Percentiles rank a stretch among this genome's conserved stretches.
These are phyloP conservation scores for Vigna radiata DNA, from an alignment of 306 rosid genomes.

Conservation along the genomic window DNA sequence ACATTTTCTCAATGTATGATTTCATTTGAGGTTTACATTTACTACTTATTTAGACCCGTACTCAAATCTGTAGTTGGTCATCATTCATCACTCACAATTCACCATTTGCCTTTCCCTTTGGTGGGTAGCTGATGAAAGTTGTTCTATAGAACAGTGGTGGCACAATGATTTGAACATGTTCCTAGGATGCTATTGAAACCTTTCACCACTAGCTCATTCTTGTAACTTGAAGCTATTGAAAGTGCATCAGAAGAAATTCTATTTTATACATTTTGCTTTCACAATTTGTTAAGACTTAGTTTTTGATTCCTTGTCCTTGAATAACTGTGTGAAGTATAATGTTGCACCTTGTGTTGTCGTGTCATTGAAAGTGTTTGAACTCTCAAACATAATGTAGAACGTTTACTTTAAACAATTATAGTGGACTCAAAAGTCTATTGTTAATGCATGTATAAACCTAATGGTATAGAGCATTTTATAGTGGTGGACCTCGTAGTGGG, in stretches of 20 bases:
- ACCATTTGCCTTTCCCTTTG: not conserved
- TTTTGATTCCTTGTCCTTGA: not conserved
- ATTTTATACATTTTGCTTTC: not conserved
- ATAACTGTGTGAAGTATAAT: not conserved
- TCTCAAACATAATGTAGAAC: not conserved
- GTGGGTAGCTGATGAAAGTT: slow-evolving; percentile 11
- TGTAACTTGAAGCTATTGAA: not conserved
- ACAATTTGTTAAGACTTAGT: not conserved
- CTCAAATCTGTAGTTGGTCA: slow-evolving; percentile 6
- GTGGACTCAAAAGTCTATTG: not conserved
- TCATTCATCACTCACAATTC: not conserved
- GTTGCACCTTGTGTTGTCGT: not conserved
- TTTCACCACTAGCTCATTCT: not conserved
- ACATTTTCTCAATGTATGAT: slow-evolving; percentile 7
- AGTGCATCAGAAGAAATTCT: slow-evolving; percentile 4
- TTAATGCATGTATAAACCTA: slow-evolving; percentile 6
- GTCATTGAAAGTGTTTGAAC: not conserved
- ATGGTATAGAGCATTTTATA: not conserved
- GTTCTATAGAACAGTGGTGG: slow-evolving; percentile 11
- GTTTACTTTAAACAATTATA: not conserved
- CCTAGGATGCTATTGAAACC: not conserved
- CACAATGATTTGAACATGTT: not conserved
- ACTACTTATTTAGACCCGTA: not conserved
- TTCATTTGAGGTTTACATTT: not conserved
- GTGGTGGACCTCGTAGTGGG: slow-evolving; percentile 26